A percentile compares a stretch with the other conserved stretches of the same genome.
Conservation (phyloP, 2,329 filamentous ascomycete genomes). For the Ophiocordyceps camponoti-saundersi region DNA sequence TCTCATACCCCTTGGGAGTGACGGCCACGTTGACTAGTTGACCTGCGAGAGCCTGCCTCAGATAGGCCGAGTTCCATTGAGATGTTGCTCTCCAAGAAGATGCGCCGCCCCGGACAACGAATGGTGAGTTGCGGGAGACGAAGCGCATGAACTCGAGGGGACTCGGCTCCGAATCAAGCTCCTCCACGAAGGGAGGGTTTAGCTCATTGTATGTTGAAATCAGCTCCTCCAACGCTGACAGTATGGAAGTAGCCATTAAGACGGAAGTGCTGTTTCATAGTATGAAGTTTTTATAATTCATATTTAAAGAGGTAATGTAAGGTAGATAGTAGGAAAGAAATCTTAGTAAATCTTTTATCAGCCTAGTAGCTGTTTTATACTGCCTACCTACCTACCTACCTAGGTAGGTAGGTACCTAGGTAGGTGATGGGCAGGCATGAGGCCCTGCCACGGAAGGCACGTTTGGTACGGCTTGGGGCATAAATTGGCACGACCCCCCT, state of each 20-base stretch:
- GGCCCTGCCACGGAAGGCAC: too few relatives aligned
- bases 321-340: too few relatives aligned
- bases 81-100: conserved; percentile 42
- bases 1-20: conserved; percentile 47
- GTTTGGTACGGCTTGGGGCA: too few relatives aligned
- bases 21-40: conserved; percentile 56
- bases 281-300: too few relatives aligned
- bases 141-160: conserved; percentile 68
- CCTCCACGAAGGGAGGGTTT: conserved; percentile 42
- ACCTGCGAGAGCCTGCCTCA: conserved; percentile 35
- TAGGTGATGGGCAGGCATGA: too few relatives aligned
- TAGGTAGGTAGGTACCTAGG: too few relatives aligned
- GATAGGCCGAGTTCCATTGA: conserved; percentile 44
- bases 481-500: too few relatives aligned
- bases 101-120: conserved; percentile 50
- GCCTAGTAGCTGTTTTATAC: too few relatives aligned
- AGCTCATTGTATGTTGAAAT: conserved; percentile 59
- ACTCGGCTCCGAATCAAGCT: conserved; percentile 47
- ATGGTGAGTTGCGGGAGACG: conserved; percentile 57
- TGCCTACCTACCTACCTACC: too few relatives aligned
- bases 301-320: too few relatives aligned
- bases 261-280: too few relatives aligned
- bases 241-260: background rate
- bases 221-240: conserved; percentile 24
- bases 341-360: too few relatives aligned